Base-by-base conservation (phyloP, 192 early-diverging fungal species). In the Backusella psychrophila region DNA sequence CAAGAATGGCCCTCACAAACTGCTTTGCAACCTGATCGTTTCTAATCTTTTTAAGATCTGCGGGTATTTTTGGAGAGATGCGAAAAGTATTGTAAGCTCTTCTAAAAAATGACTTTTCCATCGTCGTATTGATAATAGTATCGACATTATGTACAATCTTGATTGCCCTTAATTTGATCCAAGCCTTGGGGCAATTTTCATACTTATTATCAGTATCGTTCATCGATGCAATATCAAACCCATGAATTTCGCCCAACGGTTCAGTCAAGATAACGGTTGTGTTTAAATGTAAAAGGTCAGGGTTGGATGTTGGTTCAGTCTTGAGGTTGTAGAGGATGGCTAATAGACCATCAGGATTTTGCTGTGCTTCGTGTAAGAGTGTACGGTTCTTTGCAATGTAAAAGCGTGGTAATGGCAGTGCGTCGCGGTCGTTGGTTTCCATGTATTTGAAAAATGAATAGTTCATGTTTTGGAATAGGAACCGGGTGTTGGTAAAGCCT, bases 361-460 rank as follows among this genome's bases (percentile, higher is more conserved):
- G 34, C 2, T 59, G 56, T 6, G 79, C 79, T 34, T 80, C 75
- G 4, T 52, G 53, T 41, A 82, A 46, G 39, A 78, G 46, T 3
- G 81, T 82, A 14, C 81, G 77, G 46, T 82, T 82, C n/a, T 78
- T 78, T 41, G 72, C 66, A 14, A 82, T 76, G 66, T 76, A 82
- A 17, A 82, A 75, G 2, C 81, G 77, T 1, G 81, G 77, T 0
- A 76, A 35, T 12, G 81, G 81, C 34, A 71, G 12, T 15, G 36
- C 12, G 5, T 46, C 41, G 14, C 29, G 29, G 21, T 71, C 14
- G 19, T 15, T 19, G 29, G 6, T n/a, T 11, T 71, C 14, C 33
- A 77, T 44, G n/a, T 38, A 42, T 7, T 76, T 36, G 42, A 76
- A 80, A 38, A 80, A 72, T 7, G 53, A 44, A 8, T 46, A 23